A percentile compares a stretch with the other conserved stretches of the same genome.
phyloP scores from a whole-genome alignment of 768 basidiomycete species.

The Podaxis sp. region DNA sequence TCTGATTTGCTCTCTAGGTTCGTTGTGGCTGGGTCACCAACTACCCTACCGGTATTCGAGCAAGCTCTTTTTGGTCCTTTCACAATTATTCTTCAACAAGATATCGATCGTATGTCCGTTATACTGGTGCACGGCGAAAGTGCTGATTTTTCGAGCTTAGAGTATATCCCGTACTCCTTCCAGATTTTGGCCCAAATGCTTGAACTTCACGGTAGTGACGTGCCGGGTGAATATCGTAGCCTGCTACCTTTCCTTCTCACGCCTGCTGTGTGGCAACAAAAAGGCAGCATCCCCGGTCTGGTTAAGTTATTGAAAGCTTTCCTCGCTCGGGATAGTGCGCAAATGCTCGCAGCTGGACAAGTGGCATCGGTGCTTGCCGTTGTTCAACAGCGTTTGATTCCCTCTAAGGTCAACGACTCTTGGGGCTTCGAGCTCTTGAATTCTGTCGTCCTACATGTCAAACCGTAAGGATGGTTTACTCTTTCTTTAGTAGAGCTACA shows the following conservation, averaged over 20 bases:
- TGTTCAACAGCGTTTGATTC: slow-evolving; percentile 86
- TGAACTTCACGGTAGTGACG: slow-evolving; percentile 62
- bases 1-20: slow-evolving; percentile 49
- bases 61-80: slow-evolving; percentile 82
- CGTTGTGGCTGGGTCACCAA: slow-evolving; percentile 68
- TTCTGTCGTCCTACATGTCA: slow-evolving; percentile 67
- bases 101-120: slow-evolving; percentile 77
- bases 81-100: slow-evolving; percentile 84
- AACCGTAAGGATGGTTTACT: slow-evolving; percentile 57
- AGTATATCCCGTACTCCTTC: slow-evolving; percentile 97
- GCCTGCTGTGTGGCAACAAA: slow-evolving; percentile 87
- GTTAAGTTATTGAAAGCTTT: slow-evolving; percentile 87
- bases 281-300: slow-evolving; percentile 92
- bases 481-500: neutral
- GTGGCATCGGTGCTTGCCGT: slow-evolving; percentile 81
- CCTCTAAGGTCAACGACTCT: slow-evolving; percentile 82
- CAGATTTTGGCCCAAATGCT: slow-evolving; percentile 97
- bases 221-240: slow-evolving; percentile 77
- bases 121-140: neutral
- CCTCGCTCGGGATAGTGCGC: slow-evolving; percentile 63
- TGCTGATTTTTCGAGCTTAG: slow-evolving; percentile 38
- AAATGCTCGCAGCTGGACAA: slow-evolving; percentile 73
- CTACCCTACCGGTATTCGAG: slow-evolving; percentile 76
- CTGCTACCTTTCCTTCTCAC: slow-evolving; percentile 83
- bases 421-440: slow-evolving; percentile 93